Base-by-base conservation (phyloP, 441 rosid genomes). In the Gossypium laxum region DNA sequence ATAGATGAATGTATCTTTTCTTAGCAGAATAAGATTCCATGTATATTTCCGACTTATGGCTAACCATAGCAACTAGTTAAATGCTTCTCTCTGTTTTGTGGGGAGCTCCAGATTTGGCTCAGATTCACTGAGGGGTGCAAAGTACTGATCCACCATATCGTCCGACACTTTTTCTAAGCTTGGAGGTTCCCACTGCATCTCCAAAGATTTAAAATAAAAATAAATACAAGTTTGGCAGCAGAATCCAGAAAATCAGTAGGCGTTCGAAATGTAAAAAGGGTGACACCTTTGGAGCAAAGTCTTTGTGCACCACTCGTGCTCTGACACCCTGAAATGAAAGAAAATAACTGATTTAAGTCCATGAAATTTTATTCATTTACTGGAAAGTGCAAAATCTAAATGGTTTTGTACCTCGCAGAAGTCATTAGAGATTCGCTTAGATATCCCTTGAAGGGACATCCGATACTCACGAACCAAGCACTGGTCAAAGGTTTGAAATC, bases 51-150 rank as follows among this genome's bases (percentile, higher is more conserved):
- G 28, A 28, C 30, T 2, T 43, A 19, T 63, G n/a, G 11, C 52
- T n/a, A 66, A 24, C 54, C 48, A 17, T 3, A 15, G 56, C 26
- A 48, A 64, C 67, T 81, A 88, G 30, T 81, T 72, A 77, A 90
- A 91, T 71, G 96, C 96, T 87, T 87, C 97, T 76, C 97, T 85
- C 64, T 77, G 77, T 83, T 83, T 82, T 30, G 88, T 82, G 11
- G 97, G 98, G 69, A 93, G 89, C 51, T 83, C 85, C 14, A 91
- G 88, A 62, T 87, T 92, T 17, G 96, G 92, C 69, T 90, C 98
- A 24, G 74, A 67, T 66, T 78, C 79, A 58, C 83, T 80, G 4
- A 90, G 85, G 17, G 88, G 83, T 19, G 78, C 75, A 75, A 93
- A 93, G 75, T 91, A 94, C 7, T 47, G 76, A 69, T 94, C 96